phyloP scores from a whole-genome alignment of 768 basidiomycete genomes.

The Podaxis sp. region DNA sequence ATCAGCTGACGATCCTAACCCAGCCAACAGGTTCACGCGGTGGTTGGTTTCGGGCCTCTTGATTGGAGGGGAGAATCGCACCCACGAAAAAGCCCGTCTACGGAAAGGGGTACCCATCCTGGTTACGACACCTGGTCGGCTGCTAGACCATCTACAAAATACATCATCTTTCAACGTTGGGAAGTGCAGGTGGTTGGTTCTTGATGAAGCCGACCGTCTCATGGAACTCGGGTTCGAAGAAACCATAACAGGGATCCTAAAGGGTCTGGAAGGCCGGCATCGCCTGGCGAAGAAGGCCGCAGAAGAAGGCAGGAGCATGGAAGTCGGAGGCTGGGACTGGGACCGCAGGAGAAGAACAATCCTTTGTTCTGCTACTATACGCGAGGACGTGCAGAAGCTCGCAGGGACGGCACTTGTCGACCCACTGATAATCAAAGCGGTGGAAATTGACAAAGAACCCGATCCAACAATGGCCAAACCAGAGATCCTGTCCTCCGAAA shows the following conservation, averaged over 20 bases:
- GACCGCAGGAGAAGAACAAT: conserved; percentile 72
- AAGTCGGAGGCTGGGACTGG: conserved; percentile 88
- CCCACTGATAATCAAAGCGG: conserved; percentile 82
- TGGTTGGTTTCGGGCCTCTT: conserved; percentile 94
- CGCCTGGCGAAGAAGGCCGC: conserved; percentile 69
- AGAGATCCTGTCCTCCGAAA: conserved; percentile 14
- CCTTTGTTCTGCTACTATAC: conserved; percentile 94
- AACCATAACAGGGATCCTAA: conserved; percentile 85
- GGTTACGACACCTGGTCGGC: conserved; percentile 91
- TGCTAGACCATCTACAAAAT: conserved; percentile 95
- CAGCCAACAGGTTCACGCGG: conserved; percentile 57
- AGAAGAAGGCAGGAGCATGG: conserved; percentile 59
- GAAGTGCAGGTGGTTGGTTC: conserved; percentile 92
- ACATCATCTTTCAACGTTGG: conserved; percentile 90
- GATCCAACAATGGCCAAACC: conserved; percentile 7
- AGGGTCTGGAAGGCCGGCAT: conserved; percentile 78
- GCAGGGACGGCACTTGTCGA: conserved; percentile 77
- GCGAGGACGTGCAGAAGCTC: conserved; percentile 90
- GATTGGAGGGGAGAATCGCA: conserved; percentile 88
- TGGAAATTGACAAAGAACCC: conserved; percentile 40
- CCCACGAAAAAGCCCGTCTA: conserved; percentile 93
- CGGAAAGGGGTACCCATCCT: conserved; percentile 94
- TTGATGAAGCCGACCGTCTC: conserved; percentile 95
- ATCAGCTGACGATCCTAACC: conserved; percentile 41
- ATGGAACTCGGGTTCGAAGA: conserved; percentile 99